Evolutionary conservation across 257 asterid genomes (phyloP).

Genomic region (Plantago elongata): DNA sequence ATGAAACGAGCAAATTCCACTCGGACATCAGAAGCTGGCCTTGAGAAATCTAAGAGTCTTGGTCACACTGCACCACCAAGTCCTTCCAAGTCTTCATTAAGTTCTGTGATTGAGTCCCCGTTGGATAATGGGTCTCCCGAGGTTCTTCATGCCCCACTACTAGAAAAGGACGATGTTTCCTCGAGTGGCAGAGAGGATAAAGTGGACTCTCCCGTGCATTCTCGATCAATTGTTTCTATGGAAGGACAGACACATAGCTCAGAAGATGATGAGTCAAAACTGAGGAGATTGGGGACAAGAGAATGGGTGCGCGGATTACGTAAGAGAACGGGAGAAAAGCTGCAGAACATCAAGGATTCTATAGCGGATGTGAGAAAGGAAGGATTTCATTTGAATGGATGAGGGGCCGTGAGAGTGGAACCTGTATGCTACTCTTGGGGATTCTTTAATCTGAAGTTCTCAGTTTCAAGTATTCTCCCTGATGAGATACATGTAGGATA

Average conservation of each 20-base stretch:
- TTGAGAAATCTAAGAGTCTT: constrained; percentile 24
- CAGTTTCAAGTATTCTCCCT: constrained; percentile 14
- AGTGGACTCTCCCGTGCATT: constrained; percentile 16
- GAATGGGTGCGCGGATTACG: constrained; percentile 79
- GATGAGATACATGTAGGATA: constrained; percentile 16
- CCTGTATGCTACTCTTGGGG: background rate
- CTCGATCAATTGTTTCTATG: constrained; percentile 30
- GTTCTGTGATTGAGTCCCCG: constrained; percentile 24
- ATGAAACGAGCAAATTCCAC: constrained; percentile 32
- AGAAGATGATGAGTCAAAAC: constrained; percentile 50
- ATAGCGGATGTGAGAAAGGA: constrained; percentile 80
- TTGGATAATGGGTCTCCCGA: constrained; percentile 19
- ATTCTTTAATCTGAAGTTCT: background rate
- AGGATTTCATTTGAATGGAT: constrained; percentile 71
- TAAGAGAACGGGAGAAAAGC: constrained; percentile 86
- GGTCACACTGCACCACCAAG: constrained; percentile 24
- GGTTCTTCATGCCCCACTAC: constrained; percentile 43
- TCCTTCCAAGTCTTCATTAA: constrained; percentile 26
- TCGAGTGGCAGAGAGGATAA: constrained; percentile 31
- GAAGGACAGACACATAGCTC: constrained; percentile 31
- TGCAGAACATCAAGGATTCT: constrained; percentile 60
- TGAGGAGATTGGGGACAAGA: constrained; percentile 47
- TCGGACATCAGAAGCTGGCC: constrained; percentile 26
- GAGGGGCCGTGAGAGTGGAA: constrained; percentile 41
- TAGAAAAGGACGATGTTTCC: constrained; percentile 33